A percentile compares a stretch with the other conserved stretches of the same genome.
phyloP scores from a whole-genome alignment of 306 rosid genomes.

The peach (Prunus persica) region DNA sequence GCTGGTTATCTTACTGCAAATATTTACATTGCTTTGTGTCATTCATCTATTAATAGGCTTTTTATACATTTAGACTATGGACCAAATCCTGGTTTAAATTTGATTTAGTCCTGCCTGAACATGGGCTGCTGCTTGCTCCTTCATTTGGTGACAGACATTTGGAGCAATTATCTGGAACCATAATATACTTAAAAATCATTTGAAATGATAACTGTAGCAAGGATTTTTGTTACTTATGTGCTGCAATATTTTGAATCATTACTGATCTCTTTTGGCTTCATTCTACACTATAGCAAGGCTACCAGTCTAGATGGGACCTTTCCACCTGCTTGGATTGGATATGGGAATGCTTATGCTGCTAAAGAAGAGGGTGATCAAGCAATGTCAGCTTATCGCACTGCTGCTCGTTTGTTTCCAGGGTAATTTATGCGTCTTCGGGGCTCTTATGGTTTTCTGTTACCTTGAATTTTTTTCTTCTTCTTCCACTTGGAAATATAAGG shows the following conservation, averaged over 20 bases:
- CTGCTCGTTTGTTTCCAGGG: conserved; percentile 99
- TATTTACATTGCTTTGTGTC: background rate
- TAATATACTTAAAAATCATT: background rate
- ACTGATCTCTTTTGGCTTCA: conserved; percentile 22
- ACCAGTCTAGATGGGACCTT: conserved; percentile 88
- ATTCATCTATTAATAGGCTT: background rate
- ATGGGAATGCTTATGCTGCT: conserved; percentile 91
- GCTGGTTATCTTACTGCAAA: background rate
- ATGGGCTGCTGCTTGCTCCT: background rate
- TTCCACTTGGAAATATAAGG: background rate
- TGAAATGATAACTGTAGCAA: background rate
- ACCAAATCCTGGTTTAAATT: background rate
- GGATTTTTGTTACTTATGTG: background rate
- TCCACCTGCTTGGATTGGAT: conserved; percentile 97
- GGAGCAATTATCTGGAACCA: background rate
- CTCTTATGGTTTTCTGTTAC: background rate
- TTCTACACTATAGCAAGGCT: conserved; percentile 66
- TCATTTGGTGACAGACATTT: background rate
- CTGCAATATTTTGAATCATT: background rate
- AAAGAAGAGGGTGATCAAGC: conserved; percentile 99
- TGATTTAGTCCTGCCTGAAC: background rate
- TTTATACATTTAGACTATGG: background rate
- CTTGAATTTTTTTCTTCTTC: background rate
- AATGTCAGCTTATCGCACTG: conserved; percentile 94
- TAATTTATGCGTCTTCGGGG: conserved; percentile 21